Percentiles rank a stretch among this genome's conserved stretches.
These are phyloP conservation scores for Drechslerella stenobrocha DNA, from an alignment of 2,329 filamentous ascomycete species.

Conservation along the genomic window DNA sequence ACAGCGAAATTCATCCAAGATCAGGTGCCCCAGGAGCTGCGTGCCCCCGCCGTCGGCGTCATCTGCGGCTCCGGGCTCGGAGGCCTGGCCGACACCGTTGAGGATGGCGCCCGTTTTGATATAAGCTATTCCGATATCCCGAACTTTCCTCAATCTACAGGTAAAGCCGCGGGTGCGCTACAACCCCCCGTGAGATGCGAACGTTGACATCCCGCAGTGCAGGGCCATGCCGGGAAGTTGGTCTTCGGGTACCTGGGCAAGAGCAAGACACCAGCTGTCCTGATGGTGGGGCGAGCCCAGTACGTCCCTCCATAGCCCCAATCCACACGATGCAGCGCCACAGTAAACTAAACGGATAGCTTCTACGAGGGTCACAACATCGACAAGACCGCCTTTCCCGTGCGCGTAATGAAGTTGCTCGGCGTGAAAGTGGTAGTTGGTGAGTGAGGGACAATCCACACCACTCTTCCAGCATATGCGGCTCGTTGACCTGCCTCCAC, in stretches of 20 bases:
- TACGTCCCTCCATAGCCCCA: conserved; percentile 56
- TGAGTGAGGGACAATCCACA: too few species aligned
- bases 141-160: conserved; percentile 65
- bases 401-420: conserved; percentile 66
- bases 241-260: conserved; percentile 65
- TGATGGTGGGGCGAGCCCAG: conserved; percentile 69
- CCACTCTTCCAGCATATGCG: too few species aligned
- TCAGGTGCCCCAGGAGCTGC: conserved; percentile 60
- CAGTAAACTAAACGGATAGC: conserved; percentile 55
- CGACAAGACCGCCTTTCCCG: conserved; percentile 66
- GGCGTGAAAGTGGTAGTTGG: conserved; percentile 63
- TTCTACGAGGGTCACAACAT: conserved; percentile 71
- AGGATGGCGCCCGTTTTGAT: conserved; percentile 60
- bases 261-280: conserved; percentile 62
- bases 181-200: conserved; percentile 4
- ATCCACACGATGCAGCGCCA: conserved; percentile 10
- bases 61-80: conserved; percentile 69
- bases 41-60: conserved; percentile 64
- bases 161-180: conserved; percentile 55
- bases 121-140: conserved; percentile 65
- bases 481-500: conserved; percentile 15
- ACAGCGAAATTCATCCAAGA: conserved; percentile 60
- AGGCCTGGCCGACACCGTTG: conserved; percentile 64
- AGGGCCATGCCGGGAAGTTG: conserved; percentile 67
- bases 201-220: conserved; percentile 54